These are phyloP conservation scores for Arthroderma sp. DNA, from an alignment of 2,329 filamentous ascomycete species.

Conservation along the genomic window DNA sequence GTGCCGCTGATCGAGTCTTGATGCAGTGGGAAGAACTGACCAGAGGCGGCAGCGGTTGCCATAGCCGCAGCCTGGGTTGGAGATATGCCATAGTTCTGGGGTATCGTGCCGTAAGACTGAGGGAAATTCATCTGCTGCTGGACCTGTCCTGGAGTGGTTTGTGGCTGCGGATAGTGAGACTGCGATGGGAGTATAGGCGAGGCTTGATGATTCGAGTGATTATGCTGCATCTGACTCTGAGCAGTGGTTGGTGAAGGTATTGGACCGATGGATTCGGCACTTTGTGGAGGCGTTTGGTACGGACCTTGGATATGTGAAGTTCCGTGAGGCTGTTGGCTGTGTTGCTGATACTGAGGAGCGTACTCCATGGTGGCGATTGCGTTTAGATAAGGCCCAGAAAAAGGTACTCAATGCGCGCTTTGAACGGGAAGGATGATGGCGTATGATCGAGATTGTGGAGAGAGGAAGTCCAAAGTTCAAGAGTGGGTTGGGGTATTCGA, in stretches of 20 bases:
- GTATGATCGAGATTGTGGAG: neutral
- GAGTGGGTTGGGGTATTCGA: neutral
- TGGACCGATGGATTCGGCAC: conserved; percentile 26
- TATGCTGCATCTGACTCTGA: conserved; percentile 50
- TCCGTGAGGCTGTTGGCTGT: conserved; percentile 48
- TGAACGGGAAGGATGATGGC: conserved; percentile 12
- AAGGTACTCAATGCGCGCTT: conserved; percentile 17
- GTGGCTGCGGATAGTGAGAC: conserved; percentile 51
- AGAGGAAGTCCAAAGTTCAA: neutral
- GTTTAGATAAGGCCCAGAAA: too few species aligned
- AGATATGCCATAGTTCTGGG: conserved; percentile 60
- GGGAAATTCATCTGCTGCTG: conserved; percentile 69
- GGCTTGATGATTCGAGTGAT: conserved; percentile 50
- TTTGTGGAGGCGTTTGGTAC: conserved; percentile 49
- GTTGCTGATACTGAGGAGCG: conserved; percentile 57
- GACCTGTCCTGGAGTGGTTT: conserved; percentile 46
- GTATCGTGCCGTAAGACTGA: conserved; percentile 67
- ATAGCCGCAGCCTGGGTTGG: conserved; percentile 82
- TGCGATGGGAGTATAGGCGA: conserved; percentile 73
- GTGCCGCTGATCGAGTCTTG: conserved; percentile 55
- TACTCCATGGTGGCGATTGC: conserved; percentile 47
- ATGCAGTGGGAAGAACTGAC: conserved; percentile 62
- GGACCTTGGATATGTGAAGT: conserved; percentile 44
- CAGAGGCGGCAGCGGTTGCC: conserved; percentile 84
- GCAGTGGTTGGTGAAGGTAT: conserved; percentile 64